Conservation (phyloP, 2,329 filamentous ascomycete genomes). For the Epicoccum sorghinum region DNA sequence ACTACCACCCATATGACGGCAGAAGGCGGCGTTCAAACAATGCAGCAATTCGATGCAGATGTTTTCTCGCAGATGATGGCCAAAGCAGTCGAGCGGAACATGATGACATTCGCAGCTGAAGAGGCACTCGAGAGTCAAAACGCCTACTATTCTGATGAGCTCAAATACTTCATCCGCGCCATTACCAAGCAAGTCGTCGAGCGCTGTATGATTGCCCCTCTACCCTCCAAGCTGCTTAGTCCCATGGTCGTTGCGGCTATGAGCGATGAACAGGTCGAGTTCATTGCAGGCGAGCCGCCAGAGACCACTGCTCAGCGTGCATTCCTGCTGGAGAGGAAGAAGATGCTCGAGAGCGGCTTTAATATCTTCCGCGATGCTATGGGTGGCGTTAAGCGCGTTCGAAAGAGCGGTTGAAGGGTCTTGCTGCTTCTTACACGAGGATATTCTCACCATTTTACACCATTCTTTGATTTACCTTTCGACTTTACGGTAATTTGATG, state of each 20-base stretch:
- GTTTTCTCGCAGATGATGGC: background rate
- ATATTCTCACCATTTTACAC: no score
- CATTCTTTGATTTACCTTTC: no score
- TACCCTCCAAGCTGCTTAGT: conserved; percentile 39
- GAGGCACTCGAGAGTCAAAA: conserved; percentile 45
- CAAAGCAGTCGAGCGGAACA: conserved; percentile 31
- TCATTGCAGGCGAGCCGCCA: conserved; percentile 44
- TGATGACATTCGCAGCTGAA: conserved; percentile 41
- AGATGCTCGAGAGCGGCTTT: conserved; percentile 43
- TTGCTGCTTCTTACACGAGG: no score
- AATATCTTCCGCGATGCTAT: no score
- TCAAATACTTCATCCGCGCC: conserved; percentile 45
- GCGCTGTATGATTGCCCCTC: conserved; percentile 42
- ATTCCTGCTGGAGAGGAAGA: conserved; percentile 34
- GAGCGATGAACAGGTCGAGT: conserved; percentile 42
- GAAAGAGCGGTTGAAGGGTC: no score
- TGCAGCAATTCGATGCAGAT: background rate
- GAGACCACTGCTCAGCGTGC: conserved; percentile 34
- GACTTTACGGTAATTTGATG: no score
- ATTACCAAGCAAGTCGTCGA: conserved; percentile 49
- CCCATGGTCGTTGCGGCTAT: conserved; percentile 38
- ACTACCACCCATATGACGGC: no score
- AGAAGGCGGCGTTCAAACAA: no score
- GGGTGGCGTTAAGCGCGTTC: no score
- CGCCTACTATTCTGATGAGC: conserved; percentile 49